These are phyloP conservation scores for Rhododendron ferrugineum DNA, from an alignment of 148 eudicot species.

Conservation along the genomic window DNA sequence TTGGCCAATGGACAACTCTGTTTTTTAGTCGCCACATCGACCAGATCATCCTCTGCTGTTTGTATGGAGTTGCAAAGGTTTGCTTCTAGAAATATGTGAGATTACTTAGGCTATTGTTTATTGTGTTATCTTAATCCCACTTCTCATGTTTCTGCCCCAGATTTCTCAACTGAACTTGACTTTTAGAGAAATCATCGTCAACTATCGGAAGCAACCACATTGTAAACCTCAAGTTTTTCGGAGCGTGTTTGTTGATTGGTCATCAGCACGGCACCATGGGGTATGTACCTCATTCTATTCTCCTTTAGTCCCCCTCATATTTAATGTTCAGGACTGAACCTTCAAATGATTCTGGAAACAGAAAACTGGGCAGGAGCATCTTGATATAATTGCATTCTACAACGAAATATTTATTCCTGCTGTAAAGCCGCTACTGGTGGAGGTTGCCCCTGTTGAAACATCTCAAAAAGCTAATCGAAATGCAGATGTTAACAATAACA, in stretches of 20 bases:
- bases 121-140: not conserved
- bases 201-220: slow-evolving; percentile 90
- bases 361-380: slow-evolving; percentile 82
- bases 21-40: slow-evolving; percentile 90
- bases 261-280: slow-evolving; percentile 58
- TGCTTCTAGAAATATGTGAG: slow-evolving; percentile 13
- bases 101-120: not conserved
- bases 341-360: slow-evolving; percentile 25
- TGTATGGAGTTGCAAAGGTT: slow-evolving; percentile 98
- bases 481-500: slow-evolving; percentile 39
- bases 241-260: slow-evolving; percentile 83
- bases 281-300: slow-evolving; percentile 30
- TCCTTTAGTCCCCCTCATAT: not conserved
- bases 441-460: slow-evolving; percentile 53
- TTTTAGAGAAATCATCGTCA: slow-evolving; percentile 74
- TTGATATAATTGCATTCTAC: slow-evolving; percentile 93
- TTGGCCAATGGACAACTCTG: slow-evolving; percentile 60
- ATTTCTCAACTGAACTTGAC: slow-evolving; percentile 74
- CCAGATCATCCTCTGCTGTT: slow-evolving; percentile 87
- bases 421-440: slow-evolving; percentile 85
- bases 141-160: slow-evolving; percentile 33
- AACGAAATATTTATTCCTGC: slow-evolving; percentile 81
- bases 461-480: slow-evolving; percentile 29
- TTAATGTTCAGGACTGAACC: slow-evolving; percentile 1
- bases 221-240: slow-evolving; percentile 89